Base-by-base conservation (phyloP, 176 grass and related monocot species). In the Ensete glaucum region DNA sequence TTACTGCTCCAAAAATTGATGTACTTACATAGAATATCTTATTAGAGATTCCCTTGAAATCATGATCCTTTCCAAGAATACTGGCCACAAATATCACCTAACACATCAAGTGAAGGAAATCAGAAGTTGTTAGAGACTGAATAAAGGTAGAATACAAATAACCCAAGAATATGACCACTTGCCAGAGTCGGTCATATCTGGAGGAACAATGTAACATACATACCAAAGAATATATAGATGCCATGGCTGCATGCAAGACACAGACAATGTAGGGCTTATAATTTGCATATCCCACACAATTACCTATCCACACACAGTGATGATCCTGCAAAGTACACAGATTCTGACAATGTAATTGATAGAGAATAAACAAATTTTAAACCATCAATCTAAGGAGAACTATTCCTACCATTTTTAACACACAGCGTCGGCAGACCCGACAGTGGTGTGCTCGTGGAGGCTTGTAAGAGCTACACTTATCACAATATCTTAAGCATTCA, bases 281-380 rank as follows among this genome's bases (percentile, higher is more conserved):
- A 62, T 99, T 99, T 15, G 86, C 69, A 69, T 99, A 99, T 57
- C 95, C 95, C 64, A 99, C 90, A 43, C 95, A 99, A 77, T 99
- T 99, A 80, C 89, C 89, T 74, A 99, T 91, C 90, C 95, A 99
- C 7, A 89, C 78, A 82, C 95, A 99, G 68, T 99, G 95, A 87
- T 99, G 95, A 84, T 99, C 95, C 95, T 99, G 80, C 63, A 66
- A 86, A 75, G n/a, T 3, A 56, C n/a, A 8, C 34, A 27, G 23
- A 60, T 26, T 85, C 14, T 76, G 65, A 66, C 19, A 48, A 77
- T 12, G 59, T 9, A 50, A 67, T 55, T 20, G 24, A 16, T 75
- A 27, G 15, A 9, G 7, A 90, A 72, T 13, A 26, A 56, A 70
- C 51, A 74, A 76, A 72, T 69, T 64, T 63, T 23, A 27, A 11